phyloP scores from a whole-genome alignment of 768 basidiomycete species.

The Hydnum rufescens region DNA sequence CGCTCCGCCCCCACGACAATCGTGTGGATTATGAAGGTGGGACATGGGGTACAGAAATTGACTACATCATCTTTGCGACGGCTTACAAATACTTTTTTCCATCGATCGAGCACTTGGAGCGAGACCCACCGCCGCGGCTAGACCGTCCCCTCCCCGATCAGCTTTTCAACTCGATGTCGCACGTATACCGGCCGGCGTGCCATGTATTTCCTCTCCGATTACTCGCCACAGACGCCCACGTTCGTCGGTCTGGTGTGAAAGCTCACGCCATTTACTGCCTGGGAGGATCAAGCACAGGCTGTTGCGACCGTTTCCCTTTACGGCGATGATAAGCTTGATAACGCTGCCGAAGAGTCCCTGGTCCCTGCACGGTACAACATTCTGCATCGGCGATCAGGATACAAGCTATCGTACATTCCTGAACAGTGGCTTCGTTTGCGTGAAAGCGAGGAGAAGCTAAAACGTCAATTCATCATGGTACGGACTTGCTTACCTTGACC shows the following conservation, averaged over 20 bases:
- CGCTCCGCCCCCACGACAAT: no score
- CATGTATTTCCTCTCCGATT: constrained; percentile 46
- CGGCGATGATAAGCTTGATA: no score
- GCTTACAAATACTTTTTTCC: constrained; percentile 50
- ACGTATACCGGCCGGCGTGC: constrained; percentile 50
- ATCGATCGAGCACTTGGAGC: constrained; percentile 25
- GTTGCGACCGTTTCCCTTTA: background rate
- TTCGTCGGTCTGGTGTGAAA: constrained; percentile 42
- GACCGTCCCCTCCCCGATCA: constrained; percentile 28
- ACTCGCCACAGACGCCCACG: constrained; percentile 33
- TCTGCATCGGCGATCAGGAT: no score
- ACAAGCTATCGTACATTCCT: no score
- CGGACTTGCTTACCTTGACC: background rate
- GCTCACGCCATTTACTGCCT: constrained; percentile 58
- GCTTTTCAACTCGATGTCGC: constrained; percentile 42
- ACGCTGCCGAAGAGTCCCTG: no score
- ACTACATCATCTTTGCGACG: no score
- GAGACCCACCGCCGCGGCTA: no score
- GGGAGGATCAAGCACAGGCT: constrained; percentile 58
- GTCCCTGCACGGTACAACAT: no score
- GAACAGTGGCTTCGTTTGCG: background rate
- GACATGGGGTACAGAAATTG: constrained; percentile 30
- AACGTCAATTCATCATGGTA: background rate
- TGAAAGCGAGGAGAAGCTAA: background rate
- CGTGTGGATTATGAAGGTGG: constrained; percentile 46